A percentile compares a stretch with the other conserved stretches of the same genome.
These are phyloP conservation scores for Russula emetica DNA, from an alignment of 768 basidiomycete species.

Conservation along the genomic window DNA sequence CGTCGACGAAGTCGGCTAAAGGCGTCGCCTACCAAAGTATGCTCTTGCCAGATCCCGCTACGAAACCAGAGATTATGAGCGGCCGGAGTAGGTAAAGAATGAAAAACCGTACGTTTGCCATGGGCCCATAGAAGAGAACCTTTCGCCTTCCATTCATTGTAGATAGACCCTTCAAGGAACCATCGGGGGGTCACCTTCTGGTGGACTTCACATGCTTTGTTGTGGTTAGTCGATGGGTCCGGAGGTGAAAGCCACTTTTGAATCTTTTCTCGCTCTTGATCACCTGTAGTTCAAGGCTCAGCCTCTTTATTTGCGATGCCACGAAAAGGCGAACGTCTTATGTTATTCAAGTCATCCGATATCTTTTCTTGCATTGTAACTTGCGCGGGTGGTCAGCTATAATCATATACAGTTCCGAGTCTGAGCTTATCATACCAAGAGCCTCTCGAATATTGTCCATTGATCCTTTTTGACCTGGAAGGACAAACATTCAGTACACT, in stretches of 20 bases:
- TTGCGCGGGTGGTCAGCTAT: not conserved
- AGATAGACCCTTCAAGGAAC: not conserved
- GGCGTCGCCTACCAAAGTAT: slow-evolving; percentile 1
- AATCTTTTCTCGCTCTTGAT: not conserved
- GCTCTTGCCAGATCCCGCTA: slow-evolving; percentile 15
- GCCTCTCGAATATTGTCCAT: not conserved
- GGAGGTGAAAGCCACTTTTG: slow-evolving; percentile 6
- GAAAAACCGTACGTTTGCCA: slow-evolving; percentile 3
- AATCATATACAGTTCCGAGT: not conserved
- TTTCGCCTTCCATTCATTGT: not conserved
- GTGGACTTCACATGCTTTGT: not conserved
- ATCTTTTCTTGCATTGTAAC: not conserved
- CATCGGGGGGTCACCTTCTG: not conserved
- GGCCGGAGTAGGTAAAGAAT: accelerated
- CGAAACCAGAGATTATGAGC: not conserved
- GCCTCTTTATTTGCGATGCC: not conserved
- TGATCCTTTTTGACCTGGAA: not conserved
- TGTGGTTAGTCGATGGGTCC: not conserved
- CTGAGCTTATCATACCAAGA: not conserved
- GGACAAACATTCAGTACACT: not conserved
- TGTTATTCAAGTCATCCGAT: not conserved
- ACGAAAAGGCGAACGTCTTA: not conserved
- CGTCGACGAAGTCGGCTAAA: too few species aligned
- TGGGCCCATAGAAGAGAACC: not conserved
- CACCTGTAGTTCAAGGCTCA: not conserved